Evolutionary conservation across 257 asterid genomes (phyloP).

Genomic region (Capsicum baccatum): DNA sequence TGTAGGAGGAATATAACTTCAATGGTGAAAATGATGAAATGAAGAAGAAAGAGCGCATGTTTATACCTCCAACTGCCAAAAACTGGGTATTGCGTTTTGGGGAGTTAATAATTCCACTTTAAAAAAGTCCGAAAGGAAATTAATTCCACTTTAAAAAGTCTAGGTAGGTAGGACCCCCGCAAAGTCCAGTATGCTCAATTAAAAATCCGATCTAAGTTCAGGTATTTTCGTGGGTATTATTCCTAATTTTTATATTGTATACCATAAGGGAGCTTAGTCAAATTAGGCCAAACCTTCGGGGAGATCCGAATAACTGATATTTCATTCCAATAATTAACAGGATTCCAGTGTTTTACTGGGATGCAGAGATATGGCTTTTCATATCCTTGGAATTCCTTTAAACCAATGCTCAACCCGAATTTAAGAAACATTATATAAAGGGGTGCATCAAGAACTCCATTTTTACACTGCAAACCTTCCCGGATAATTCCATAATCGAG

Average conservation of each 20-base stretch:
- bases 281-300: neutral
- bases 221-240: too few species aligned
- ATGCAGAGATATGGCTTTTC: neutral
- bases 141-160: too few species aligned
- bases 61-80: too few species aligned
- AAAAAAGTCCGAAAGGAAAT: too few species aligned
- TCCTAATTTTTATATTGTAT: neutral
- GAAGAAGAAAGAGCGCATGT: too few species aligned
- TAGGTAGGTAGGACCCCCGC: too few species aligned
- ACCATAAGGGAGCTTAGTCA: neutral
- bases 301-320: neutral
- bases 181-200: too few species aligned
- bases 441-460: neutral
- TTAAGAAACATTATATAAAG: neutral
- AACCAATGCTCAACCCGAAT: neutral
- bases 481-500: neutral
- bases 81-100: too few species aligned
- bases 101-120: too few species aligned
- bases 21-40: too few species aligned
- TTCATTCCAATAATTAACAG: neutral
- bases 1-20: too few species aligned
- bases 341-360: neutral
- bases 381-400: neutral
- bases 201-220: too few species aligned
- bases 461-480: conserved; percentile 12